Percentiles rank a stretch among this genome's conserved stretches.
phyloP scores from a whole-genome alignment of 2,329 filamentous ascomycete genomes.

The Epichloe coenophiala region DNA sequence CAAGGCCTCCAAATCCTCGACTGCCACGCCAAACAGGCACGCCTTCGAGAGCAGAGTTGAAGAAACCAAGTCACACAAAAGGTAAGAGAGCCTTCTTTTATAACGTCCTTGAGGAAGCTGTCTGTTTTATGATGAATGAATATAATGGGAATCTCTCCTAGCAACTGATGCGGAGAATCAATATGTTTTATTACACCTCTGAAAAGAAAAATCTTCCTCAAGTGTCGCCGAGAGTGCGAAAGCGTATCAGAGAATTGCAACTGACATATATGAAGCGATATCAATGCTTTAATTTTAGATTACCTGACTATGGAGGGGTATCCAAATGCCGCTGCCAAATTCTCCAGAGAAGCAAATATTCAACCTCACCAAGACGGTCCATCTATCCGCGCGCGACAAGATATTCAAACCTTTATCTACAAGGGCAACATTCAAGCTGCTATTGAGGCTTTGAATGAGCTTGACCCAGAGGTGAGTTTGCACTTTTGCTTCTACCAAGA shows the following conservation, averaged over 20 bases:
- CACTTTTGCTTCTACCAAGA: not conserved
- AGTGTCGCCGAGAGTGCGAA: not conserved
- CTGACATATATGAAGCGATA: conserved; percentile 51
- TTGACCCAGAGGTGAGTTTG: conserved; percentile 72
- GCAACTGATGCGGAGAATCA: conserved; percentile 76
- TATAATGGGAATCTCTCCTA: conserved; percentile 99
- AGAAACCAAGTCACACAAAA: conserved; percentile 76
- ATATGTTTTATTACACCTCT: conserved; percentile 28
- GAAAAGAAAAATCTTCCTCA: not conserved
- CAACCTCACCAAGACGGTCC: conserved; percentile 56
- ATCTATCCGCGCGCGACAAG: conserved; percentile 63
- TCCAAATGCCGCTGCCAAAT: conserved; percentile 80
- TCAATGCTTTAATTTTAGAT: conserved; percentile 90
- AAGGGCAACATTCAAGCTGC: conserved; percentile 73
- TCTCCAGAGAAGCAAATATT: conserved; percentile 87
- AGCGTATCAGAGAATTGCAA: not conserved
- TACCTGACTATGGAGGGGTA: conserved; percentile 96
- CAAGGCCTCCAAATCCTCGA: conserved; percentile 1
- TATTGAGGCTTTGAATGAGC: conserved; percentile 75
- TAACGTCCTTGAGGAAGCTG: not conserved
- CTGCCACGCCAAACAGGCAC: conserved; percentile 51
- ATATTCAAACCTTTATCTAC: conserved; percentile 76
- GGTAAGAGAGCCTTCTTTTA: conserved; percentile 42
- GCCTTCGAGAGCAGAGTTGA: conserved; percentile 71
- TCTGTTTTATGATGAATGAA: conserved; percentile 57